phyloP scores from a whole-genome alignment of 2,329 filamentous ascomycete genomes.

The Fusarium sarcochroum region DNA sequence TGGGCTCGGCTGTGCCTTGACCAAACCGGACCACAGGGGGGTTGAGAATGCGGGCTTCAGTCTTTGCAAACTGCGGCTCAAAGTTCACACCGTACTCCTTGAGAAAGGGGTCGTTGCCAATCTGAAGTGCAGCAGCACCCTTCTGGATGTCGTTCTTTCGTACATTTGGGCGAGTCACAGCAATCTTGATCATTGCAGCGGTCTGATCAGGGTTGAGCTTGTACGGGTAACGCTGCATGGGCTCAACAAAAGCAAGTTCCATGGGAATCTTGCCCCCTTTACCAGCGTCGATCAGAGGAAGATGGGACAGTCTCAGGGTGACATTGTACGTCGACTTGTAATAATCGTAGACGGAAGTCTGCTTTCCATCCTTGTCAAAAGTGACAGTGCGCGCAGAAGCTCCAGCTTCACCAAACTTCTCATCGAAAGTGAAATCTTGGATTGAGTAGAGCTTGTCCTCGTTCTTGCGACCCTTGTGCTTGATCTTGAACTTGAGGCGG shows the following conservation, averaged over 20 bases:
- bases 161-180: slow-evolving; percentile 80
- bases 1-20: slow-evolving; percentile 70
- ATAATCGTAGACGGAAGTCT: slow-evolving; percentile 66
- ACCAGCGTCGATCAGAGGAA: slow-evolving; percentile 72
- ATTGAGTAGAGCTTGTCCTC: slow-evolving; percentile 67
- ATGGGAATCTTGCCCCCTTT: slow-evolving; percentile 71
- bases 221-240: slow-evolving; percentile 72
- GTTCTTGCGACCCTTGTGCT: slow-evolving; percentile 62
- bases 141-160: slow-evolving; percentile 76
- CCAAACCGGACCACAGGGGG: slow-evolving; percentile 80
- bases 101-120: slow-evolving; percentile 80
- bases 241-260: slow-evolving; percentile 68
- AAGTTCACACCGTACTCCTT: slow-evolving; percentile 81
- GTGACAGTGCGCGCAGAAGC: slow-evolving; percentile 65
- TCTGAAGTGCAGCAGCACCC: slow-evolving; percentile 70
- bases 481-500: slow-evolving; percentile 69
- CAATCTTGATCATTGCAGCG: slow-evolving; percentile 90
- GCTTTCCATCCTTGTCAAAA: slow-evolving; percentile 67
- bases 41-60: slow-evolving; percentile 78
- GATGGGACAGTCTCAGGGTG: slow-evolving; percentile 59
- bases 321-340: slow-evolving; percentile 69
- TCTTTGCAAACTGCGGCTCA: slow-evolving; percentile 72
- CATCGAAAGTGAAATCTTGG: slow-evolving; percentile 64
- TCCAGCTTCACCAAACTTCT: slow-evolving; percentile 61
- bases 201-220: slow-evolving; percentile 78